Base-by-base conservation (phyloP, 2,329 filamentous ascomycete species). In the Penicillium frequentans region DNA sequence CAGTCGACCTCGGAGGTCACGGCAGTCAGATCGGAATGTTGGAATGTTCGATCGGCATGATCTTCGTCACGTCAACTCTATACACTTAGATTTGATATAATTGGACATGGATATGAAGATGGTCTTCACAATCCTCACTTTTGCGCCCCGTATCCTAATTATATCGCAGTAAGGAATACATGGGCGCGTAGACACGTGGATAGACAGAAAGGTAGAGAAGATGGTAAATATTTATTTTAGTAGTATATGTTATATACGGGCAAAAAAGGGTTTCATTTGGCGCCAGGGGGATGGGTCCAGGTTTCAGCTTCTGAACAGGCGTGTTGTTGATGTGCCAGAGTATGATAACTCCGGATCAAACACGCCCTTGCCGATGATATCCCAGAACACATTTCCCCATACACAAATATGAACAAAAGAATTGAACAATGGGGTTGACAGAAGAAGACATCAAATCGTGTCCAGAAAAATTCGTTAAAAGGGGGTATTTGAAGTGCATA, bases 401-500 rank as follows among this genome's bases (percentile, higher is more conserved):
- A 56, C 55, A 10, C 49, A 59, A 51, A 64, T 67, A 67, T 65
- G 51, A 55, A 67, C 64, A 67, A 44, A 50, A 59, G 59, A 64
- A 67, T 54, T 37, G 50, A 62, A 61, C 52, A 54, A 64, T 48
- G 56, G 64, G 56, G 16, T 48, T 54, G 13, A 29, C 35, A 64
- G 50, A 63, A 61, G 51, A 59, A 61, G 59, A 59, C 61, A 64
- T 73, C 63, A 70, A 70, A 64, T 73, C 70, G 56, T 74, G 64
- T 66, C 60, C 62, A 62, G 60, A 63, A 67, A 62, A 67, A 64
- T 50, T 66, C 63, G 56, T 71, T 39, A 63, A 67, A 59, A 62
- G 56, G 68, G 70, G 69, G 68, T 72, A 72, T 73, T 70, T 64
- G 59, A 64, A 65, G 57, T 49, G 60, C 62, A 54, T 61, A 62